phyloP scores from a whole-genome alignment of 73 alveolate genomes.

The Paraurostyla sp. region DNA sequence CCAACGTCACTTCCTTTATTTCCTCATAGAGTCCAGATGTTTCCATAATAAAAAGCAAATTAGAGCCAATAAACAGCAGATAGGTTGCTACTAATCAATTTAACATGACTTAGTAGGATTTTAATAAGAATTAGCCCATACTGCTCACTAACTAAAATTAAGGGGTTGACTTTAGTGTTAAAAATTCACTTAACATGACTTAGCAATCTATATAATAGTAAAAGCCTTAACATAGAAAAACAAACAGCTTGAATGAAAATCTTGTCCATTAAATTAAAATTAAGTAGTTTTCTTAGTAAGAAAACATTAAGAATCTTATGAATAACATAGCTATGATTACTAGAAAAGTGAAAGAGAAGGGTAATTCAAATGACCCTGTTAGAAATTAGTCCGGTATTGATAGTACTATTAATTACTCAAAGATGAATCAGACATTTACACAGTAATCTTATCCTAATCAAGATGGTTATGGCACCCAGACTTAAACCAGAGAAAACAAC shows the following conservation, averaged over 20 bases:
- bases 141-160: no score
- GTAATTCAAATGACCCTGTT: background rate
- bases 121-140: background rate
- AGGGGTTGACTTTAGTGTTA: background rate
- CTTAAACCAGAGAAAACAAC: slow-evolving; percentile 4
- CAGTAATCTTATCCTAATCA: background rate
- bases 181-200: background rate
- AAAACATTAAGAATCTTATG: slow-evolving; percentile 33
- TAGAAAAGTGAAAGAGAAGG: slow-evolving; percentile 39
- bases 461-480: background rate
- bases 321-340: slow-evolving; percentile 42
- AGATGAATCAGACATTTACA: background rate
- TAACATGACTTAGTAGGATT: background rate
- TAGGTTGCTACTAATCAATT: background rate
- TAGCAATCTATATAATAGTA: background rate
- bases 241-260: background rate
- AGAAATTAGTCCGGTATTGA: background rate
- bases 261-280: background rate
- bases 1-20: background rate
- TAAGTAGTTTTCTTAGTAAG: background rate
- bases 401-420: background rate
- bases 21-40: slow-evolving; percentile 15
- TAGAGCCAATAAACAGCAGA: slow-evolving; percentile 5
- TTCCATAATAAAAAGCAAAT: background rate
- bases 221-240: slow-evolving; percentile 7